Base-by-base conservation (phyloP, 2,329 filamentous ascomycete genomes). In the Pestalotiopsis sp. region DNA sequence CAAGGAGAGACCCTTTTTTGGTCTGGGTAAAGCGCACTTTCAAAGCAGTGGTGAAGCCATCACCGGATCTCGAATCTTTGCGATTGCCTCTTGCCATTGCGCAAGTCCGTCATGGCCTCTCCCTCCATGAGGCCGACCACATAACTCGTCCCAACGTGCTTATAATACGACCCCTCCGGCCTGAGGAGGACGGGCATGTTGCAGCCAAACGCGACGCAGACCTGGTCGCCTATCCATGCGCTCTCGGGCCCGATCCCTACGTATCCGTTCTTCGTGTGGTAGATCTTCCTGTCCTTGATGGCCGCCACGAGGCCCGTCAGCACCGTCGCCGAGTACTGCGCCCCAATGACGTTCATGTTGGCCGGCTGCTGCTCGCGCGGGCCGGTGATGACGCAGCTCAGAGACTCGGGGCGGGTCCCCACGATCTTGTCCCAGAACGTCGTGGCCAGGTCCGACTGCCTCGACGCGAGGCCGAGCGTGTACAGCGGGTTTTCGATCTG, bases 401-500 rank as follows among this genome's bases (percentile, higher is more conserved):
- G 12, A 5, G 59, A 36, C 31, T 62, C 59, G n/a, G n/a, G 6
- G 31, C 59, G 27, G 6, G 59, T 62, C 12, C 59, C 59, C 25
- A 62, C 59, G 20, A 62, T 62, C 59, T 62, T 62, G n/a, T 62
- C 38, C 59, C 59, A 62, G 20, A 62, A 62, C 11, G 31, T 39
- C n/a, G 59, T 62, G 59, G 59, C 13, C 7, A 62, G 31, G 36
- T 62, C 59, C 36, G 59, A 62, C 12, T 62, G 13, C 27, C 17
- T 62, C 11, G 59, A 17, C 4, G n/a, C 59, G 20, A 62, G 59
- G n/a, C 59, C 59, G 1, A 62, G 59, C 36, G 25, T 39, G 59
- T 20, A 39, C 4, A 62, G 31, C 36, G 59, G 59, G 31, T 62
- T 62, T 4, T 62, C 36, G 27, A 62, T 62, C n/a, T 62, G 59